Conservation (phyloP, 2,329 filamentous ascomycete genomes). For the Xylariomycetidae sp. region DNA sequence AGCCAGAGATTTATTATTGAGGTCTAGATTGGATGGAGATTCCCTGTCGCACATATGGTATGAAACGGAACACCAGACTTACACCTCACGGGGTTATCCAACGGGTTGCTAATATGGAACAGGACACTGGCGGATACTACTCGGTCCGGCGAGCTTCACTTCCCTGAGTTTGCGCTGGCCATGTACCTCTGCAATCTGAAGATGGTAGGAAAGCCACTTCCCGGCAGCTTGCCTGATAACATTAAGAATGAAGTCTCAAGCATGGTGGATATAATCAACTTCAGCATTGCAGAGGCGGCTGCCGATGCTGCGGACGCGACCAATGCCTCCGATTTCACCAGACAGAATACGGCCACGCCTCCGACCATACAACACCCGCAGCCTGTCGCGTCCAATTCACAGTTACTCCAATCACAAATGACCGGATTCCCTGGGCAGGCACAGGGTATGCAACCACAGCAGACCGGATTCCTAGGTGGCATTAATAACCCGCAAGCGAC, state of each 20-base stretch:
- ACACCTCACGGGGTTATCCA: too few species aligned
- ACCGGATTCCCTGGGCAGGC: conserved; percentile 58
- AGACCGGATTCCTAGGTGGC: conserved; percentile 61
- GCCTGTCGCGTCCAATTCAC: conserved; percentile 68
- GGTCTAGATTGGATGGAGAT: conserved; percentile 83
- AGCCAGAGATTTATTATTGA: conserved; percentile 80
- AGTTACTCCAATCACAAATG: conserved; percentile 61
- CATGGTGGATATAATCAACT: conserved; percentile 99
- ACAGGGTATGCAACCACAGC: conserved; percentile 60
- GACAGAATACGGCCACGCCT: conserved; percentile 43
- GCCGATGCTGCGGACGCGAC: conserved; percentile 47
- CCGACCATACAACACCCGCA: conserved; percentile 64
- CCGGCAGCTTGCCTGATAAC: conserved; percentile 69
- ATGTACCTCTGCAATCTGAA: conserved; percentile 98
- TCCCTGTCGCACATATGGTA: conserved; percentile 91
- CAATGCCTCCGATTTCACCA: conserved; percentile 68
- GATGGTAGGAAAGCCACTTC: conserved; percentile 80
- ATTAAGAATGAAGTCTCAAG: conserved; percentile 96
- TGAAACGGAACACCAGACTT: too few species aligned
- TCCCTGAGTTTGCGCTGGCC: conserved; percentile 93
- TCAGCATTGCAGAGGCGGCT: conserved; percentile 76
- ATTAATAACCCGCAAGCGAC: conserved; percentile 66
- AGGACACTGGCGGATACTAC: conserved; percentile 94
- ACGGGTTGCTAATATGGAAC: conserved; percentile 1
- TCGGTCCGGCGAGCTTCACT: conserved; percentile 90